Conservation (phyloP, 2,329 filamentous ascomycete genomes). For the Aspergillus fumigatiaffinis region DNA sequence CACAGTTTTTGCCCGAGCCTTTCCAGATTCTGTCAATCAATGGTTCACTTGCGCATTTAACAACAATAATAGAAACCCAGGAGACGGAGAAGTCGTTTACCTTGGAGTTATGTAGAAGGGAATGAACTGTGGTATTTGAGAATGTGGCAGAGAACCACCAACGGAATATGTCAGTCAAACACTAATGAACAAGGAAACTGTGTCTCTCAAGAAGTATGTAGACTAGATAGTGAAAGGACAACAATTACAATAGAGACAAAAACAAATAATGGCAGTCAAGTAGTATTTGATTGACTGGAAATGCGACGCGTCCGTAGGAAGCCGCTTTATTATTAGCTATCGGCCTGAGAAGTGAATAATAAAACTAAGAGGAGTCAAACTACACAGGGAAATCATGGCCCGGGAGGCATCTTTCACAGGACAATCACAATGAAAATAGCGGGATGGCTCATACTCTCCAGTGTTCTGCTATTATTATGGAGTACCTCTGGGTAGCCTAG, state of each 20-base stretch:
- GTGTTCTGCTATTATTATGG: neutral
- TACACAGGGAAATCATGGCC: too few relatives aligned
- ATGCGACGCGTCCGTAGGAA: neutral
- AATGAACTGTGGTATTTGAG: neutral
- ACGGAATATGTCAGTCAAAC: neutral
- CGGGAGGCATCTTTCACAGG: too few relatives aligned
- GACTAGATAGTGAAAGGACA: neutral
- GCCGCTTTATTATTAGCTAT: neutral
- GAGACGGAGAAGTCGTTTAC: neutral
- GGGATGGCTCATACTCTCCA: neutral
- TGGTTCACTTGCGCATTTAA: neutral
- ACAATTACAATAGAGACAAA: neutral
- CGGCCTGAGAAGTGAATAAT: neutral
- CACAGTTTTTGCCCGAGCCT: neutral
- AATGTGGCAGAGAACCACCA: neutral
- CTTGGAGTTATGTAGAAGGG: neutral
- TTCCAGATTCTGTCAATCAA: neutral
- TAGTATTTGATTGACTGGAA: neutral
- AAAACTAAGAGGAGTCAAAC: too few relatives aligned
- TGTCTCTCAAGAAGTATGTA: neutral
- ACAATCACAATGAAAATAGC: neutral
- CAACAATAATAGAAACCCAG: neutral
- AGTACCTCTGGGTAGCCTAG: neutral
- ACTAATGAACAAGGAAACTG: neutral
- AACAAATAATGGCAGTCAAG: neutral